Evolutionary conservation across 495 filamentous ascomycete genomes (phyloP), one percentile per base, ranked within the genome.

Genomic region (Halenospora varia): DNA sequence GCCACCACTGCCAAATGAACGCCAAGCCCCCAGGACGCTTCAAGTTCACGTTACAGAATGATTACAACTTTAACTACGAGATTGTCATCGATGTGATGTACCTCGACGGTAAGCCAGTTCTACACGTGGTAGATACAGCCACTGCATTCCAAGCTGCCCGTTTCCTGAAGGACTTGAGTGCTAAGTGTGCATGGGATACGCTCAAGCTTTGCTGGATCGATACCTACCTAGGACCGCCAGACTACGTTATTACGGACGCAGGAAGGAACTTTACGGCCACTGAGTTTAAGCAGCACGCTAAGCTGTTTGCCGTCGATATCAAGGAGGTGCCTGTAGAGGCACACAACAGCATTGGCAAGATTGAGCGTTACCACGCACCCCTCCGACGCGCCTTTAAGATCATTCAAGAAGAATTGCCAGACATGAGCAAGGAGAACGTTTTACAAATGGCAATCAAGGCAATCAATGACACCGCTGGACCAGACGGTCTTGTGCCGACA

Each of bases 381-480:
- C 11, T 68, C 23, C 35, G 51, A 1, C 39, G 55, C 8, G 51
- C 53, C 9, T 70, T 62, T 51, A 19, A 51, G 1, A 68, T 70
- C n/a, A 56, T 70, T 22, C 2, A 20, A n/a, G 44, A 20, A 25
- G 56, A 69, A 40, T 0, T 66, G 1, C 53, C 20, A 2, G 45
- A 57, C 0, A 23, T 58, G 8, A 18, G 54, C 15, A 17, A 42
- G 18, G 42, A 46, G n/a, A 51, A 49, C 2, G 40, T 52, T 0
- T 46, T 68, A n/a, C 51, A 68, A 47, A 68, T 68, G 49, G 58
- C 66, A 3, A 51, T 63, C 22, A 69, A 69, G 42, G 61, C 61
- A 15, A n/a, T 67, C 0, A 67, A 67, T 35, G 56, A 64, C 29
- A 42, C 55, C 22, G 55, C 51, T 2, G 51, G 63, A 15, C 60